A percentile compares a stretch with the other conserved stretches of the same genome.
Conservation (phyloP, 106 monocot species). For the Dendrobium officinale region DNA sequence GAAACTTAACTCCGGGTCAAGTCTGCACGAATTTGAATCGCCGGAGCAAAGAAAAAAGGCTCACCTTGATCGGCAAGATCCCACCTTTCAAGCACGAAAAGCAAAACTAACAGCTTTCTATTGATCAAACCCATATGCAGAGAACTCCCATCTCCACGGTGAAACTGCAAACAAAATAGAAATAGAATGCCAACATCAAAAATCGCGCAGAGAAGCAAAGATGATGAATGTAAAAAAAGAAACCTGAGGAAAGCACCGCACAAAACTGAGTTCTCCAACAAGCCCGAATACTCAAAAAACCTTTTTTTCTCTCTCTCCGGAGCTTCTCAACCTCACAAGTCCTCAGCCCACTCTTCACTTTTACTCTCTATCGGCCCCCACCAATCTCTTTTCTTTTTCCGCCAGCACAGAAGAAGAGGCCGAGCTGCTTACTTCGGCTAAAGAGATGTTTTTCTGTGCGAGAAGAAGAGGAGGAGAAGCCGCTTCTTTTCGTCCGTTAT, state of each 20-base stretch:
- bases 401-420: not conserved
- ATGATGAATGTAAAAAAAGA: not conserved
- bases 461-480: not conserved
- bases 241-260: constrained; percentile 9
- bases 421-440: not conserved
- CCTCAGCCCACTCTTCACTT: not conserved
- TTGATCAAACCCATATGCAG: constrained; percentile 1
- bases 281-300: not conserved
- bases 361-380: not conserved
- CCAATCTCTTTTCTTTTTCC: not conserved
- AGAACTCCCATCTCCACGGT: not conserved
- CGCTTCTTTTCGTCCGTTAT: not conserved
- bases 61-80: no score
- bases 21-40: not conserved
- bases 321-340: constrained; percentile 3
- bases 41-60: not conserved
- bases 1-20: not conserved
- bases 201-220: not conserved
- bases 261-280: not conserved
- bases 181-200: not conserved
- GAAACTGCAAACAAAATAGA: not conserved
- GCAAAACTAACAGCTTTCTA: not conserved
- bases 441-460: not conserved
- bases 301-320: not conserved
- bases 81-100: not conserved